Conservation (phyloP, 2,329 filamentous ascomycete species). For the Grosmannia serpens region DNA sequence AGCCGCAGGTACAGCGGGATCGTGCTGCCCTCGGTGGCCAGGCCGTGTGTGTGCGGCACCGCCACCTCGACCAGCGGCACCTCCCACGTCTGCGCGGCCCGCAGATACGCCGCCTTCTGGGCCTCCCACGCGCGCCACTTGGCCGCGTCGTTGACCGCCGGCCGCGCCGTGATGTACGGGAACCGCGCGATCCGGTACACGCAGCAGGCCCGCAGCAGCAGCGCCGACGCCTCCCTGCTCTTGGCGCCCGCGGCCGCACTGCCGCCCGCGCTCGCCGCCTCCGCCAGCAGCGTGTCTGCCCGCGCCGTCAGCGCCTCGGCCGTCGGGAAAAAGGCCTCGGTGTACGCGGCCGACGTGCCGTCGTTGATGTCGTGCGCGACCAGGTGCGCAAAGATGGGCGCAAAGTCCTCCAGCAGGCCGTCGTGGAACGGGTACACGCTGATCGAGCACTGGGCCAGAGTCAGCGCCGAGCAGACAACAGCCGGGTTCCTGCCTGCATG, state of each 20-base stretch:
- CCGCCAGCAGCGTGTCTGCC: conserved; percentile 29
- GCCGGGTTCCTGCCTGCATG: background rate
- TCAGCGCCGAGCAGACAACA: background rate
- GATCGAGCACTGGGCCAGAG: conserved; percentile 34
- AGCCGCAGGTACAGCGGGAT: conserved; percentile 57
- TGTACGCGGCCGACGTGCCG: conserved; percentile 54
- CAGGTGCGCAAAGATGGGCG: conserved; percentile 54
- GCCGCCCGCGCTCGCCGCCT: conserved; percentile 9
- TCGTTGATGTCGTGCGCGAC: conserved; percentile 52
- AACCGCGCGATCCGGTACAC: conserved; percentile 66
- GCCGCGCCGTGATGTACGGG: conserved; percentile 38
- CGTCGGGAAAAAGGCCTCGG: conserved; percentile 47
- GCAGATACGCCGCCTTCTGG: conserved; percentile 53
- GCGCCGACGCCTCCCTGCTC: conserved; percentile 40
- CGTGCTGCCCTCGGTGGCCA: conserved; percentile 21
- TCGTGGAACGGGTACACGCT: conserved; percentile 68
- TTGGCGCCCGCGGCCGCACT: conserved; percentile 27
- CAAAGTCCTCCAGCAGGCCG: conserved; percentile 54
- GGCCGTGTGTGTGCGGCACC: conserved; percentile 44
- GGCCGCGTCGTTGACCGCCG: conserved; percentile 24
- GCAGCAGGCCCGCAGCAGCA: conserved; percentile 60
- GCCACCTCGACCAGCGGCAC: conserved; percentile 49
- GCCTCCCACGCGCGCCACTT: conserved; percentile 54
- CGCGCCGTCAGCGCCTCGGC: conserved; percentile 43
- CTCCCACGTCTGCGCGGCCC: conserved; percentile 41